Evolutionary conservation across 331 rosid genomes (phyloP), one percentile per base, ranked within the genome.

Genomic region (Phaseolus coccineus): DNA sequence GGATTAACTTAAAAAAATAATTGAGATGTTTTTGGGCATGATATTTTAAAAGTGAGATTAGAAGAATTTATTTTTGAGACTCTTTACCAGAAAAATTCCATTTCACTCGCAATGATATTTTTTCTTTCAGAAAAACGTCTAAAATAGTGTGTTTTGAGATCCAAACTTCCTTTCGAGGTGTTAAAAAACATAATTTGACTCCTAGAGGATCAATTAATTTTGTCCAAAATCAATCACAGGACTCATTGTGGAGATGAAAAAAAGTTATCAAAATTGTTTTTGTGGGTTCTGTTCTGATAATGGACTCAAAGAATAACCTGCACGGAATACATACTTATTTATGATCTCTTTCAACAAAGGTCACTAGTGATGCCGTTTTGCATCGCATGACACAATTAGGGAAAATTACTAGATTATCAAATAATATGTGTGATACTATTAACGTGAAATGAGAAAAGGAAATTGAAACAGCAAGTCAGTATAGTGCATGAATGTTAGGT

Each of bases 401-500:
- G 16, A 56, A 44, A 30, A 56, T 6, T 8, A 12, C 6, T 78
- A 56, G n/a, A n/a, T 6, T 48, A 13, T 31, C 42, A 70, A 46
- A 3, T 46, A 46, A 8, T 24, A 37, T 22, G 14, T 8, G 53
- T 55, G 40, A 12, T 14, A 7, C 19, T 46, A 55, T 12, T 4
- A 3, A 71, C 15, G 3, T 35, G 57, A n/a, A 52, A 16, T 52
- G 22, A 33, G 13, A 57, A 72, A 62, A 72, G 48, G 37, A 73
- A 59, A 64, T 28, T 42, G 42, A 16, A 24, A 64, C 44, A 44
- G 27, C 33, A 13, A 48, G 72, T 63, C 6, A 13, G 3, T 31
- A 33, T 31, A 15, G 11, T 14, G 42, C 39, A 19, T 46, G 80
- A 81, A 67, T 74, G 71, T 81, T 74, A 55, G 84, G 46, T 74